Conservation (phyloP, 2,329 filamentous ascomycete genomes). For the Alternaria postmessia region DNA sequence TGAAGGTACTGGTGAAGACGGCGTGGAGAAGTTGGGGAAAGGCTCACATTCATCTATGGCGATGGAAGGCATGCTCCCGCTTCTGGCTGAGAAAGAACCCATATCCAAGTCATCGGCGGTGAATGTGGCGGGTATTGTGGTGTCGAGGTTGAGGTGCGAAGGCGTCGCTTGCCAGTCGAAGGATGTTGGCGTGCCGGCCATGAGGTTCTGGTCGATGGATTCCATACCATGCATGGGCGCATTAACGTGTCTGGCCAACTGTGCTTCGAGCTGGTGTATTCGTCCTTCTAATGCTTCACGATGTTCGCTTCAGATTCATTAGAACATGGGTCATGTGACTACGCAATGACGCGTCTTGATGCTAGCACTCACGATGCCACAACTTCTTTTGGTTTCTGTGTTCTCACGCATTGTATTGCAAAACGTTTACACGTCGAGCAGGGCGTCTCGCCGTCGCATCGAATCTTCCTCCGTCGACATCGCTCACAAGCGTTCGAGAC, state of each 20-base stretch:
- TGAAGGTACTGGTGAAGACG: constrained; percentile 49
- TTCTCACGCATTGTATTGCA: constrained; percentile 47
- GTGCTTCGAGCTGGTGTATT: constrained; percentile 50
- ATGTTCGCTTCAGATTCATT: constrained; percentile 42
- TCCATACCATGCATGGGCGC: constrained; percentile 50
- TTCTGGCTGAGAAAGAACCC: constrained; percentile 33
- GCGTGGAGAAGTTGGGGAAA: constrained; percentile 37
- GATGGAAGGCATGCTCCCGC: constrained; percentile 44
- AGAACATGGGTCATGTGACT: constrained; percentile 32
- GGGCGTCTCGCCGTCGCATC: constrained; percentile 49
- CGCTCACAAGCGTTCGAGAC: constrained; percentile 51
- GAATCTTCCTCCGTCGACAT: constrained; percentile 48
- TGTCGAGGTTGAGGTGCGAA: constrained; percentile 37
- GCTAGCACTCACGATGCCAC: constrained; percentile 45
- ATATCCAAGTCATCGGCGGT: constrained; percentile 35
- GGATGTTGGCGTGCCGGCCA: constrained; percentile 36
- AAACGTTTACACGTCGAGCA: constrained; percentile 51
- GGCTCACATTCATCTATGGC: constrained; percentile 50
- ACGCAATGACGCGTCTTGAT: constrained; percentile 15
- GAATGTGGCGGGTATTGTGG: constrained; percentile 37
- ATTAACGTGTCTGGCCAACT: constrained; percentile 46
- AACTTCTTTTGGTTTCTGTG: constrained; percentile 47
- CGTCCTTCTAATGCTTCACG: constrained; percentile 47
- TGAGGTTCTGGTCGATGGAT: constrained; percentile 38
- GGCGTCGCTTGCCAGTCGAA: constrained; percentile 44